Evolutionary conservation across 805 yeast genomes (phyloP), one percentile per base, ranked within the genome.

Genomic region (Kregervanrija pseudodelftensis): DNA sequence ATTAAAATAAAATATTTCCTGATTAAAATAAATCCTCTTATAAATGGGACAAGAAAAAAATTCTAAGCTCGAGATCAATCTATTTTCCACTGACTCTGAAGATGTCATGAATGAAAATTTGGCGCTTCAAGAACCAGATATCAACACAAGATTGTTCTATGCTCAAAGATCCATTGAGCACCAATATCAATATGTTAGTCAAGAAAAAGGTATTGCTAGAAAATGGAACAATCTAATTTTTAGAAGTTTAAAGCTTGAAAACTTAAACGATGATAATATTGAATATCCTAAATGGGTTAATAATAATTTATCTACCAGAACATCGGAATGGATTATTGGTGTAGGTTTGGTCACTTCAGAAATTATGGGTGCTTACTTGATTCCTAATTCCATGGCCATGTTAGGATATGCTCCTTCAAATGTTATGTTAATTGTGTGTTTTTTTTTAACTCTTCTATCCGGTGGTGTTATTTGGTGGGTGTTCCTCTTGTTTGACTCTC

Each of bases 381-480:
- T 48, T 17, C 51, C 51, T 5, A 45, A 45, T 31, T 41, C 47
- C n/a, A 16, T 42, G n/a, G 44, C 46, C 8, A 17, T 42, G 30
- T n/a, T 45, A 11, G 51, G 51, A 11, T 48, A 38, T 36, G 51
- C 40, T 12, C 48, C 51, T 11, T 30, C 42, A 3, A 48, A 48
- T 36, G 28, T 48, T 16, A n/a, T 45, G 16, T 28, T 48, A 11
- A 33, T 43, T 4, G 40, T 45, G 22, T 45, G 36, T 30, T 48
- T 42, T 15, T 22, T 33, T 8, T 22, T 48, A 5, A 74, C 76
- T 30, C 66, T 66, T 11, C 54, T 61, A 45, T 63, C 73, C n/a
- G 76, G 76, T 34, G 58, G 52, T 52, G 49, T 69, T 30, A 55
- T 70, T 17, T 65, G 68, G 65, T 47, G 51, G 33, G 53, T 56